Evolutionary conservation across 164 flowering plant species (phyloP).

Genomic region (Magnolia kwangsiensis): DNA sequence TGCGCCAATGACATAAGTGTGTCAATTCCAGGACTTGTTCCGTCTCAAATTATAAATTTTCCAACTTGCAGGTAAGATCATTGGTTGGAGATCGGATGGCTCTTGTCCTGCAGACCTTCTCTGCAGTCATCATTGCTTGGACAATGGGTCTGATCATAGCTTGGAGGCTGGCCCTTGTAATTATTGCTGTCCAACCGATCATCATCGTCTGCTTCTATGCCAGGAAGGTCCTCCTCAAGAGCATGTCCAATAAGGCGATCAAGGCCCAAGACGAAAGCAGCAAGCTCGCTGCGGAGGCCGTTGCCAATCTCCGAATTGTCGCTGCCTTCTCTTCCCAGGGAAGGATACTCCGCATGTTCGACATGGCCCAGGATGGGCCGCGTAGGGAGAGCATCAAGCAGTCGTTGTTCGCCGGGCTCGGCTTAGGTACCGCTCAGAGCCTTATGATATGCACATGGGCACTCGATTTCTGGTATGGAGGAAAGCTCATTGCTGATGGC

Average conservation of each 20-base stretch:
- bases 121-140: conserved; percentile 65
- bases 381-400: conserved; percentile 51
- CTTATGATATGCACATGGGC: conserved; percentile 63
- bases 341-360: conserved; percentile 63
- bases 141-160: conserved; percentile 74
- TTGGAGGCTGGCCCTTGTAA: conserved; percentile 72
- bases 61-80: conserved; percentile 56
- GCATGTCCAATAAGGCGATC: conserved; percentile 61
- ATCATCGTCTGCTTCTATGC: conserved; percentile 60
- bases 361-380: conserved; percentile 62
- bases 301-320: conserved; percentile 67
- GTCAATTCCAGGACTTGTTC: too few relatives aligned
- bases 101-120: conserved; percentile 59
- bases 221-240: conserved; percentile 51
- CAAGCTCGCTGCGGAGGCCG: conserved; percentile 85
- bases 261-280: conserved; percentile 70
- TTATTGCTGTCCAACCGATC: conserved; percentile 82
- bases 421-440: conserved; percentile 59
- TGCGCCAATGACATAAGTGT: too few relatives aligned
- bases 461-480: conserved; percentile 85
- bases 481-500: conserved; percentile 49
- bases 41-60: too few relatives aligned
- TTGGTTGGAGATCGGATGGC: conserved; percentile 75
- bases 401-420: conserved; percentile 76
- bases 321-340: conserved; percentile 78